Conservation (phyloP, 495 filamentous ascomycete genomes). For the Aspergillus campestris region DNA sequence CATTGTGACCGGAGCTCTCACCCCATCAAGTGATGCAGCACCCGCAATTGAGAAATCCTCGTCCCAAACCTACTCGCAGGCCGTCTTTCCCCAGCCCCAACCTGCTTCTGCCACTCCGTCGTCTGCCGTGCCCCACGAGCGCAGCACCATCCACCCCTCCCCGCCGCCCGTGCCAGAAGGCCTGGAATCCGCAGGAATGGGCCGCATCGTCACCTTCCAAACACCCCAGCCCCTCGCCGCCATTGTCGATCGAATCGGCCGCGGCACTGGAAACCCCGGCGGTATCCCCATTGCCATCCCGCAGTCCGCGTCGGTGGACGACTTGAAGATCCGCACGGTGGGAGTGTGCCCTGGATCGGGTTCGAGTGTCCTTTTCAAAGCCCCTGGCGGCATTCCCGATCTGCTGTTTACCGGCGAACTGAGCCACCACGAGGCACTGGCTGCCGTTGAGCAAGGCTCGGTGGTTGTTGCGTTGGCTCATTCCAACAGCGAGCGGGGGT, state of each 20-base stretch:
- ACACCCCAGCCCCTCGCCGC: conserved; percentile 48
- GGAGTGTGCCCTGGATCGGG: conserved; percentile 83
- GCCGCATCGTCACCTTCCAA: conserved; percentile 59
- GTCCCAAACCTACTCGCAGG: conserved; percentile 31
- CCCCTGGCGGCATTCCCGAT: conserved; percentile 51
- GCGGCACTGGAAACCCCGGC: conserved; percentile 51
- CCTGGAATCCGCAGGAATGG: conserved; percentile 66
- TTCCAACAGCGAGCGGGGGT: conserved; percentile 82
- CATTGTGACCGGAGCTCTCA: conserved; percentile 55
- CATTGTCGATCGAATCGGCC: conserved; percentile 54
- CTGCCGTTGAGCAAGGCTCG: conserved; percentile 80
- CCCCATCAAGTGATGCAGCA: conserved; percentile 7
- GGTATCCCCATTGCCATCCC: conserved; percentile 64
- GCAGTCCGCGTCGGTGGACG: conserved; percentile 42
- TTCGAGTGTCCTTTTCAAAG: conserved; percentile 58
- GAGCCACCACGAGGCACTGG: conserved; percentile 83
- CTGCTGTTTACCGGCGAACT: conserved; percentile 87
- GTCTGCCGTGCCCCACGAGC: conserved; percentile 35
- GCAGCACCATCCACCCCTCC: conserved; percentile 44
- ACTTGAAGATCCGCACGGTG: conserved; percentile 49
- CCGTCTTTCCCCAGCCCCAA: conserved; percentile 26
- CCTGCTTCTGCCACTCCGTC: conserved; percentile 15
- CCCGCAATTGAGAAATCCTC: conserved; percentile 10
- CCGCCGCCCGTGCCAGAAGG: conserved; percentile 37
- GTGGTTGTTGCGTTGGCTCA: conserved; percentile 81